phyloP scores from a whole-genome alignment of 192 early-diverging fungal species.

The Coemansia sp. region DNA sequence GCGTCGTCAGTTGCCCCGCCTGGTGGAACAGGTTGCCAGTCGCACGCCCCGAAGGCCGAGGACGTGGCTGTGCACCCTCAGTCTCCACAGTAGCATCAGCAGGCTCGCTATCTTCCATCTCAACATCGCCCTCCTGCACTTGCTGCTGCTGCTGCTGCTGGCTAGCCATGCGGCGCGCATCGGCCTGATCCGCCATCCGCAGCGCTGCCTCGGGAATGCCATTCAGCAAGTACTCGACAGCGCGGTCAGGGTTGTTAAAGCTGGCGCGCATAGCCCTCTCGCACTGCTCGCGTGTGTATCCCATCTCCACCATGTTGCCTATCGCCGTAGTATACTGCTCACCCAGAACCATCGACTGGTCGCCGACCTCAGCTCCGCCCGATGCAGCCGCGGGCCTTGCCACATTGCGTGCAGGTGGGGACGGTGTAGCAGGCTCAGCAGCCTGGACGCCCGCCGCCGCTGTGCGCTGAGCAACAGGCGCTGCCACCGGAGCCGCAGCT shows the following conservation, averaged over 20 bases:
- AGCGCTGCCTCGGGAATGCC: conserved; percentile 55
- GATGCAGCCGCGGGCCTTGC: neutral
- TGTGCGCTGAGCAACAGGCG: conserved; percentile 43
- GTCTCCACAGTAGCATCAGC: neutral
- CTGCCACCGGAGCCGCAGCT: conserved; percentile 35
- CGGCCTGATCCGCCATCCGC: conserved; percentile 37
- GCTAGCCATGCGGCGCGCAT: conserved; percentile 16
- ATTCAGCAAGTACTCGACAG: conserved; percentile 92
- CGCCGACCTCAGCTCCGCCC: conserved; percentile 40
- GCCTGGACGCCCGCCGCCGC: conserved; percentile 27
- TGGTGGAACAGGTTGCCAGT: conserved; percentile 61
- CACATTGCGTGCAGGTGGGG: conserved; percentile 49
- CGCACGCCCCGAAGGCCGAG: conserved; percentile 13
- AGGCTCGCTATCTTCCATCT: conserved; percentile 7
- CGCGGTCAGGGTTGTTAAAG: conserved; percentile 96
- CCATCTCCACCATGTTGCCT: conserved; percentile 92
- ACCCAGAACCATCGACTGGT: conserved; percentile 59
- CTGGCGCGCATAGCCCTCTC: conserved; percentile 91
- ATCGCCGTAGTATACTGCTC: conserved; percentile 78
- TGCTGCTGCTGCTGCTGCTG: conserved; percentile 51
- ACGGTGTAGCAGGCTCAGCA: conserved; percentile 45
- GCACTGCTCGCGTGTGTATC: conserved; percentile 84
- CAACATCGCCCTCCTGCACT: conserved; percentile 9
- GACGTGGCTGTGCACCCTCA: conserved; percentile 5
- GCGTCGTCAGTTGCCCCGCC: conserved; percentile 41